phyloP scores from a whole-genome alignment of 495 filamentous ascomycete genomes.

The Neurospora pannonica region DNA sequence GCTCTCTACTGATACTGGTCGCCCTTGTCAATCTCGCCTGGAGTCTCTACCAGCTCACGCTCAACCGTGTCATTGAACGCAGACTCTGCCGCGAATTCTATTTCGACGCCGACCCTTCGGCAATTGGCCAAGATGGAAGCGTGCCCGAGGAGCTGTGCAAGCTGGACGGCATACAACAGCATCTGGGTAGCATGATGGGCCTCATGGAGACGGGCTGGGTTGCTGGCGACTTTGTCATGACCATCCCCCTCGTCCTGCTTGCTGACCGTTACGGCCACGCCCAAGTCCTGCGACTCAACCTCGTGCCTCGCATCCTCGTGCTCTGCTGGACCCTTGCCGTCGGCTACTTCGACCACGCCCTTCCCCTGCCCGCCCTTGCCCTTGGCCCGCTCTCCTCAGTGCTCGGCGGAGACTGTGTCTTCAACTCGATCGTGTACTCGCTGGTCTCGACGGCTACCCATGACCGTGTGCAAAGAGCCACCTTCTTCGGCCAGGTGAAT shows the following conservation, averaged over 20 bases:
- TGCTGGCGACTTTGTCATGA: slow-evolving; percentile 38
- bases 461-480: slow-evolving; percentile 29
- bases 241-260: slow-evolving; percentile 33
- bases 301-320: slow-evolving; percentile 29
- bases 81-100: slow-evolving; percentile 40
- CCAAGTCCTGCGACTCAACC: slow-evolving; percentile 29
- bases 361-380: slow-evolving; percentile 29
- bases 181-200: slow-evolving; percentile 35
- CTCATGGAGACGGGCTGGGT: slow-evolving; percentile 35
- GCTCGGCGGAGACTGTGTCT: slow-evolving; percentile 37
- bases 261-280: slow-evolving; percentile 29
- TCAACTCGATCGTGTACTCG: slow-evolving; percentile 37
- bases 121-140: slow-evolving; percentile 21
- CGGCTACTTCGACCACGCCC: slow-evolving; percentile 27
- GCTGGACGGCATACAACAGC: slow-evolving; percentile 32
- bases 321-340: slow-evolving; percentile 31
- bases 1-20: slow-evolving; percentile 26
- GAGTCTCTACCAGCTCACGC: slow-evolving; percentile 37
- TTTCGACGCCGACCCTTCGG: slow-evolving; percentile 22
- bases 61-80: slow-evolving; percentile 38
- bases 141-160: slow-evolving; percentile 40
- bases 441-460: slow-evolving; percentile 31
- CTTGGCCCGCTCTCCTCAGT: slow-evolving; percentile 28
- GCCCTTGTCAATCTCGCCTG: slow-evolving; percentile 34
- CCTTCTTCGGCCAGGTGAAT: slow-evolving; percentile 36